These are phyloP conservation scores for Microsporum audouinii DNA, from an alignment of 2,329 filamentous ascomycete genomes.

Conservation along the genomic window DNA sequence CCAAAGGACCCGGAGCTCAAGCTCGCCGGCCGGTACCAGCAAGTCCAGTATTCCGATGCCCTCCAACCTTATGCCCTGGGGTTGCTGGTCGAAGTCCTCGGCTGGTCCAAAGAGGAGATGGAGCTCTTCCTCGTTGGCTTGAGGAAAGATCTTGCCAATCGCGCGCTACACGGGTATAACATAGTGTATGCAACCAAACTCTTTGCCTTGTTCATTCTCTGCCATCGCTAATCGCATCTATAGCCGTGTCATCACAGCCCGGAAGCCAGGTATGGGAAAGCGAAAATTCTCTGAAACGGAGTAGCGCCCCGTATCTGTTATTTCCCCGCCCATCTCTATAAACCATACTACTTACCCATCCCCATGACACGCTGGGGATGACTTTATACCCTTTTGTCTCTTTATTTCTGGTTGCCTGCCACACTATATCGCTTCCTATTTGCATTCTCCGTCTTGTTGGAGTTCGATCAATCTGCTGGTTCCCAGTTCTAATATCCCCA, in stretches of 20 bases:
- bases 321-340: background rate
- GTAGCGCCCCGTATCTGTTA: background rate
- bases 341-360: background rate
- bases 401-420: background rate
- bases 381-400: background rate
- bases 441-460: background rate
- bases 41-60: constrained; percentile 2
- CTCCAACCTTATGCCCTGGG: constrained; percentile 6
- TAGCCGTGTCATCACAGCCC: constrained; percentile 1
- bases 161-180: constrained; percentile 5
- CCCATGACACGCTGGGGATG: background rate
- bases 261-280: background rate
- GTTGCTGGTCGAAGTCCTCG: constrained; percentile 6
- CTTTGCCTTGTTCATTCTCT: background rate
- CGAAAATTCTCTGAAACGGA: background rate
- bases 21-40: constrained; percentile 2
- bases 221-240: background rate
- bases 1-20: constrained; percentile 15
- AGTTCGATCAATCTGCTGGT: background rate
- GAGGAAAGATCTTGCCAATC: constrained; percentile 5
- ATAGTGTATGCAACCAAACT: constrained; percentile 1
- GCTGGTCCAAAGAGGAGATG: constrained; percentile 6
- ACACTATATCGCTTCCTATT: background rate
- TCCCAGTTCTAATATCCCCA: background rate
- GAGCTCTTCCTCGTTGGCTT: constrained; percentile 5